Percentiles rank a stretch among this genome's conserved stretches.
phyloP scores from a whole-genome alignment of 1,284 basidiomycete species.

The Ceratobasidium sp. region DNA sequence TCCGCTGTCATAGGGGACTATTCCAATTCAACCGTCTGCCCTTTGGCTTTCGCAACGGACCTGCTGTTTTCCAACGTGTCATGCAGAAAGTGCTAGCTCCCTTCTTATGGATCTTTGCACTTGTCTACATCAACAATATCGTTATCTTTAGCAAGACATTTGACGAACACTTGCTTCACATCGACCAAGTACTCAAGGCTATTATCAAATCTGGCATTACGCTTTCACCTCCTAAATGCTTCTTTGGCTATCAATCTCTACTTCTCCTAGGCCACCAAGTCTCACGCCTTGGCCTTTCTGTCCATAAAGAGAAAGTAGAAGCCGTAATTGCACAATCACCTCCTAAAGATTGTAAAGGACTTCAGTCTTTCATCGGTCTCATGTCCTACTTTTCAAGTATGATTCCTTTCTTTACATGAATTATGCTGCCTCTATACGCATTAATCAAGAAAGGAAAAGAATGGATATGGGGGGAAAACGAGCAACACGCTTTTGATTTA shows the following conservation, averaged over 20 bases:
- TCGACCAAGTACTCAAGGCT: constrained; percentile 55
- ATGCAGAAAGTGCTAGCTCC: constrained; percentile 60
- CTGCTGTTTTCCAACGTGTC: constrained; percentile 59
- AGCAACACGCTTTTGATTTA: constrained; percentile 35
- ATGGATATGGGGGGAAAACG: constrained; percentile 40
- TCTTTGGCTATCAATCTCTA: constrained; percentile 57
- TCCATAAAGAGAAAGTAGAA: constrained; percentile 57
- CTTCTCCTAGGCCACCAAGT: constrained; percentile 59
- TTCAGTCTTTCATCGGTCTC: constrained; percentile 58
- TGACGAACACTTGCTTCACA: constrained; percentile 57
- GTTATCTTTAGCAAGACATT: constrained; percentile 57
- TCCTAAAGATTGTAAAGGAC: constrained; percentile 52
- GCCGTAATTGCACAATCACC: constrained; percentile 53
- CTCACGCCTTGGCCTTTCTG: constrained; percentile 54
- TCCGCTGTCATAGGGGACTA: constrained; percentile 59
- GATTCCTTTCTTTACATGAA: constrained; percentile 56
- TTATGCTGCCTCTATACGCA: constrained; percentile 48
- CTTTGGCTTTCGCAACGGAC: constrained; percentile 61
- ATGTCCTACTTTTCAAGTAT: constrained; percentile 55
- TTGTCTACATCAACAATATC: constrained; percentile 66
- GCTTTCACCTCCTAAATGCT: constrained; percentile 57
- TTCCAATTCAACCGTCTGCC: constrained; percentile 62
- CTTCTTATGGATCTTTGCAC: constrained; percentile 61
- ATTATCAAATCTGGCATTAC: constrained; percentile 56
- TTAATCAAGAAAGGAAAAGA: constrained; percentile 35